Evolutionary conservation across 768 basidiomycete genomes (phyloP), one percentile per base, ranked within the genome.

Genomic region (Inosperma sp.): DNA sequence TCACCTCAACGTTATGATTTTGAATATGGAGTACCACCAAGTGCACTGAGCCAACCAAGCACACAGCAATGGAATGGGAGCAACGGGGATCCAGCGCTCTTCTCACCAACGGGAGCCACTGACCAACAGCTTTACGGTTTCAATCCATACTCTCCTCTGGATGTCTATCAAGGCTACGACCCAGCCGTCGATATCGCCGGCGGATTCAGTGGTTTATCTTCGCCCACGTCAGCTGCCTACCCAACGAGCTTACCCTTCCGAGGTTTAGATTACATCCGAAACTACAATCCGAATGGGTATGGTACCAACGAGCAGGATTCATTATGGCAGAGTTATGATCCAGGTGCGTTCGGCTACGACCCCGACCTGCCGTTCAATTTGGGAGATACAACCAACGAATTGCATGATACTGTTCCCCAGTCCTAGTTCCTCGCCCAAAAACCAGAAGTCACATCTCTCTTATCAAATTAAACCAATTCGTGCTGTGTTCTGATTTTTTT

Each of bases 221-320:
- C 84, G 3, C 78, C 83, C 10, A 78, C 75, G 5, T 66, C 84
- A n/a, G 73, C 77, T 4, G 89, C 89, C 63, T 72, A 83, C 55
- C 80, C 81, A 7, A 74, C 82, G 19, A 87, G 87, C 31, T 72
- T 91, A n/a, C 90, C 88, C 1, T 93, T 92, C 73, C 77, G 81
- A 25, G 90, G 88, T 8, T 73, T 92, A 26, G 90, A 93, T 58
- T 93, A 80, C 59, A 84, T 93, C 60, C 81, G 86, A 58, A 90
- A 88, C 60, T 90, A 85, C 62, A 76, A 81, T 44, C 76, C 77
- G 65, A 72, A 73, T 54, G 74, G 74, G 29, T 79, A 76, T 64
- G 46, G 34, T 14, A 58, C 67, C 16, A 70, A 66, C 46, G 78
- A 79, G 51, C 77, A 76, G 55, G 77, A 80, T 60, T 68, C 71